Evolutionary conservation across 2,329 filamentous ascomycete genomes (phyloP), one percentile per base, ranked within the genome.

Genomic region (Dothistroma septosporum): DNA sequence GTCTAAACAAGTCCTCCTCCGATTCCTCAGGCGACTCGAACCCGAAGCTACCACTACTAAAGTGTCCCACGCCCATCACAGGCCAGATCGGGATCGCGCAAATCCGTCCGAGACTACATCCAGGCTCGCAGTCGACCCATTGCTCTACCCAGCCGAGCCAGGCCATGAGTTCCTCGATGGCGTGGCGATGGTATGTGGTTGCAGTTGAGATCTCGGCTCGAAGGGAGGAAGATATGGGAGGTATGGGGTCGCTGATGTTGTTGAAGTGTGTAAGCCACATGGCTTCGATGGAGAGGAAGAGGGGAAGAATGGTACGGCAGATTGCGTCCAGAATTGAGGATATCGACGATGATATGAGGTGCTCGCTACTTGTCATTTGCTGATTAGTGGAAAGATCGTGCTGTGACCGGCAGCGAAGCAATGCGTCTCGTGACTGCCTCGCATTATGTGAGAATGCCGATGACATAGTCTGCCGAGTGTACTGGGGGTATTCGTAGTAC

Each of bases 51-150:
- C 33, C 33, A 35, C 14, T 9, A 35, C 33, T 35, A 35, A 35
- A 35, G 14, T 35, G 33, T 14, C 33, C 33, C 2, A 35, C 33
- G 2, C 33, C 59, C 57, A 64, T 64, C 4, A 58, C 60, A 1
- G 80, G 80, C 80, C 80, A 82, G 76, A 82, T 82, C 1, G 80
- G 79, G 44, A 82, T 80, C 61, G 76, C 81, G 64, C 80, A 82
- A 12, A 75, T 72, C 65, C 81, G 77, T 59, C 78, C 75, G 68
- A 73, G 75, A 4, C 63, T 75, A 59, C 80, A 82, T 46, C 73
- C 72, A 32, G 73, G 66, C 2, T 73, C 63, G 60, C 79, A 82
- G 9, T 72, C 70, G 1, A 74, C 71, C 68, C 77, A 80, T 67
- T 80, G 76, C 31, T 78, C 77, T 37, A 76, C 78, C 80, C 80